Percentiles rank a stretch among this genome's conserved stretches.
Conservation (phyloP, 2,329 filamentous ascomycete species). For the Cryphonectria nitschkei region DNA sequence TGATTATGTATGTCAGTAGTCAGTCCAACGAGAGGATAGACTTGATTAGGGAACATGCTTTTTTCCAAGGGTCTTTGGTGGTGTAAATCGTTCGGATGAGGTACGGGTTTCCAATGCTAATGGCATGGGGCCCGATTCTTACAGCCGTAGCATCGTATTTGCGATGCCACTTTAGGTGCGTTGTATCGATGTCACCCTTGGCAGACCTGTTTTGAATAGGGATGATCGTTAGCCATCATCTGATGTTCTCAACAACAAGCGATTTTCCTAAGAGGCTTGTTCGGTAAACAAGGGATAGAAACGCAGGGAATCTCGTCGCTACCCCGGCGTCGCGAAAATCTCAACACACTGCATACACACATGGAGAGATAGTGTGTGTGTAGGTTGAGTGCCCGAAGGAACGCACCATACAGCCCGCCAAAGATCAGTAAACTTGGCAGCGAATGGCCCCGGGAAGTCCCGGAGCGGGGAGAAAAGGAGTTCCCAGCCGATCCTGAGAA, state of each 20-base stretch:
- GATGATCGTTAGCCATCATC: neutral
- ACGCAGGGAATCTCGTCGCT: neutral
- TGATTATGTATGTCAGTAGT: neutral
- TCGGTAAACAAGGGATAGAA: neutral
- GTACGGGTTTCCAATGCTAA: constrained; percentile 21
- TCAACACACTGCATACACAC: neutral
- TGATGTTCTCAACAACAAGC: neutral
- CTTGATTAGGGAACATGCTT: neutral
- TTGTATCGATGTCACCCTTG: constrained; percentile 19
- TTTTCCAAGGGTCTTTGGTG: constrained; percentile 18
- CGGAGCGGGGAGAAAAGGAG: constrained; percentile 11
- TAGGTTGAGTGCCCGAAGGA: neutral
- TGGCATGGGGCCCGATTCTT: constrained; percentile 18
- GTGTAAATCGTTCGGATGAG: constrained; percentile 24
- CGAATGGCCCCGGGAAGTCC: constrained; percentile 17
- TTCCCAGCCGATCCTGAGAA: constrained; percentile 10
- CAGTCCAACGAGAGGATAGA: neutral
- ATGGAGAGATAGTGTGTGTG: neutral
- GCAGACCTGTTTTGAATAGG: neutral
- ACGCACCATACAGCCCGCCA: constrained; percentile 19
- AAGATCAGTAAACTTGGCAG: constrained; percentile 16
- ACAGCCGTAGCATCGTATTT: constrained; percentile 20
- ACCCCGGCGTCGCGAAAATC: too few species aligned
- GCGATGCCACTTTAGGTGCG: constrained; percentile 20
- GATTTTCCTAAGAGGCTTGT: too few species aligned